Evolutionary conservation across 1,139 yeast species (phyloP).

Genomic region (Pichia sp.): DNA sequence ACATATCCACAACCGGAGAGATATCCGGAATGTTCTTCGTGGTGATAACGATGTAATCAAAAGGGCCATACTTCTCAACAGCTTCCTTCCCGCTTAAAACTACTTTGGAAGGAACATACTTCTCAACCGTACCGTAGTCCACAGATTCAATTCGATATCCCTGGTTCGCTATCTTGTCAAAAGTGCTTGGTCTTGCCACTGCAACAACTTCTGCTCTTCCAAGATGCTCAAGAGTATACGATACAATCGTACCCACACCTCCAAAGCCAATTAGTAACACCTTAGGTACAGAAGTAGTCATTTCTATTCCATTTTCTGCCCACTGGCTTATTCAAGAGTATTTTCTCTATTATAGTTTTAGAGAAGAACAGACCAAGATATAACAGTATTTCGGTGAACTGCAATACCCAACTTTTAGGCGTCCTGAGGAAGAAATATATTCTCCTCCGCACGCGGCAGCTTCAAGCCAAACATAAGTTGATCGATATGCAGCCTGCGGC

Average conservation of each 20-base stretch:
- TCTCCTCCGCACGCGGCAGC: no score
- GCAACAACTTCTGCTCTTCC: conserved; percentile 55
- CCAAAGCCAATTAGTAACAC: conserved; percentile 60
- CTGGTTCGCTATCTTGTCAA: conserved; percentile 43
- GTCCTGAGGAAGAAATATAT: no score
- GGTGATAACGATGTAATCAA: conserved; percentile 61
- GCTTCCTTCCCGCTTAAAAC: conserved; percentile 32
- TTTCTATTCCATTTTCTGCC: background rate
- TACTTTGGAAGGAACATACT: conserved; percentile 52
- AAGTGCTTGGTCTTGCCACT: conserved; percentile 58
- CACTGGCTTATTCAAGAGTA: no score
- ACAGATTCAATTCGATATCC: conserved; percentile 60
- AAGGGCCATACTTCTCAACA: conserved; percentile 39
- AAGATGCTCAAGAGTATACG: conserved; percentile 50
- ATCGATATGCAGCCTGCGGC: background rate
- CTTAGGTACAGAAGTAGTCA: conserved; percentile 25
- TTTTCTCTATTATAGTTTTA: no score
- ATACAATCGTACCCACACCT: conserved; percentile 70
- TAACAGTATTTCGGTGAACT: no score
- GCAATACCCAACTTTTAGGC: no score
- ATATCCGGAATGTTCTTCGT: conserved; percentile 73
- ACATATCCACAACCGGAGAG: conserved; percentile 51
- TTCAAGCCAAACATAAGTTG: background rate
- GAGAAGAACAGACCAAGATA: no score
- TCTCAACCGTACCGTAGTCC: conserved; percentile 51